Evolutionary conservation across 352 stramenopile species (phyloP).

Genomic region (Chrysophaeum taylorii): DNA sequence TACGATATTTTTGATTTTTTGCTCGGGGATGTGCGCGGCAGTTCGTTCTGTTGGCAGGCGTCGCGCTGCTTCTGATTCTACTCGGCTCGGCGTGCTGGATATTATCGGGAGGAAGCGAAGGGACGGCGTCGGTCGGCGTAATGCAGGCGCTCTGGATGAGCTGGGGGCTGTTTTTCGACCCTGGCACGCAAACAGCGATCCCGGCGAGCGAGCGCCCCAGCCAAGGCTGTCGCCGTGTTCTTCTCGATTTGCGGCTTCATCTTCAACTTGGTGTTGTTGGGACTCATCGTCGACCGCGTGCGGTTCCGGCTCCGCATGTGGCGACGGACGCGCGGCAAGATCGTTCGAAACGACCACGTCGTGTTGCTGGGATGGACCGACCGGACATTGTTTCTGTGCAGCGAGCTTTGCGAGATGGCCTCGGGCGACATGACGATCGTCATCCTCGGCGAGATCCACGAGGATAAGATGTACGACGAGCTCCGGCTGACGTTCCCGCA

Average conservation of each 20-base stretch:
- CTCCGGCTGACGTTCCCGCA: background rate
- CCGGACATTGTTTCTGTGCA: background rate
- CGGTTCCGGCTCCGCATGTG: background rate
- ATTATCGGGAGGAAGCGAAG: too few relatives aligned
- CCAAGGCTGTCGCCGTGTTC: background rate
- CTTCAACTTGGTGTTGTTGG: constrained; percentile 1
- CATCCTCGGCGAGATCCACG: background rate
- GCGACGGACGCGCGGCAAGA: background rate
- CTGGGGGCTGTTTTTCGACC: constrained; percentile 5
- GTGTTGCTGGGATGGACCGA: constrained; percentile 3
- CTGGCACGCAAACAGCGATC: background rate
- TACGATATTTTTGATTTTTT: too few relatives aligned
- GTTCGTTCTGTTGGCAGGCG: too few relatives aligned
- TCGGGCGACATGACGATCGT: background rate
- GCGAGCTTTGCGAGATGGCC: background rate
- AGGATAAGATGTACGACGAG: background rate
- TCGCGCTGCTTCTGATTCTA: too few relatives aligned
- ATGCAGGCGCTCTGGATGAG: background rate
- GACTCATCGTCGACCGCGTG: background rate
- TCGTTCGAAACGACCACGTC: background rate
- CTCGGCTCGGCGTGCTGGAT: too few relatives aligned
- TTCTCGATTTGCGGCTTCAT: background rate
- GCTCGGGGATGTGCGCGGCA: too few relatives aligned
- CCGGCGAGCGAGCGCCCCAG: background rate
- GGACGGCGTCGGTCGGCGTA: too few relatives aligned